Conservation (phyloP, 139 green algal species). For the Astrephomene gubernaculifera region DNA sequence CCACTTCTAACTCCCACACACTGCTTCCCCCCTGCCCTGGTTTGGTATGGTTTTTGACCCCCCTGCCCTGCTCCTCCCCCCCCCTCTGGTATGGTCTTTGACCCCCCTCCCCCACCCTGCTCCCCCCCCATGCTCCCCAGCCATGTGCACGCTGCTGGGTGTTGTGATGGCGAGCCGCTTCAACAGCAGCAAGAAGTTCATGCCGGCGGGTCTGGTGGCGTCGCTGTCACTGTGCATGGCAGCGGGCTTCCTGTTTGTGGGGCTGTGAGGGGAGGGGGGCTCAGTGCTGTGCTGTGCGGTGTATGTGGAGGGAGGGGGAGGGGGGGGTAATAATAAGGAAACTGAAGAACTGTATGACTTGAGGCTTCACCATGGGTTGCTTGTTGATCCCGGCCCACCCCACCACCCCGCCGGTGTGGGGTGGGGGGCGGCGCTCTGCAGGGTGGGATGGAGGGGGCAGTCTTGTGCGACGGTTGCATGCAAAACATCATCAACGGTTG, state of each 20-base stretch:
- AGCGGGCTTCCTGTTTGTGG: slow-evolving; percentile 18
- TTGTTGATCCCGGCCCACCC: too few species aligned
- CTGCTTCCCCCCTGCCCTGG: neutral
- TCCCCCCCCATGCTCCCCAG: slow-evolving; percentile 21
- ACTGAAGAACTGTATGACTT: neutral
- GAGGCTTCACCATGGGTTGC: too few species aligned
- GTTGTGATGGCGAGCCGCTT: slow-evolving; percentile 38
- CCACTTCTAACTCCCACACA: neutral
- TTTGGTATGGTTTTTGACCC: too few species aligned
- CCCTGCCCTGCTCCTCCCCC: neutral
- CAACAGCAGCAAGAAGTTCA: slow-evolving; percentile 47
- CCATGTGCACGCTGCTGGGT: slow-evolving; percentile 35
- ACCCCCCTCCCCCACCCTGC: slow-evolving; percentile 27
- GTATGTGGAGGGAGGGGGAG: neutral
- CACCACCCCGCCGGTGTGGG: too few species aligned
- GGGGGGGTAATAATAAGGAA: neutral
- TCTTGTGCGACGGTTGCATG: too few species aligned
- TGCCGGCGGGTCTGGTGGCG: slow-evolving; percentile 40
- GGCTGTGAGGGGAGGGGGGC: slow-evolving; percentile 14
- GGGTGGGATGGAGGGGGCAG: too few species aligned
- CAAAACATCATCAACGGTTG: too few species aligned
- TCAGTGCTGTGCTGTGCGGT: neutral
- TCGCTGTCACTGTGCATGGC: neutral
- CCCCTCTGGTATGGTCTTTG: neutral
- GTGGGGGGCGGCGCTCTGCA: too few species aligned